Base-by-base conservation (phyloP, 306 rosid species). In the Malus sylvestris region DNA sequence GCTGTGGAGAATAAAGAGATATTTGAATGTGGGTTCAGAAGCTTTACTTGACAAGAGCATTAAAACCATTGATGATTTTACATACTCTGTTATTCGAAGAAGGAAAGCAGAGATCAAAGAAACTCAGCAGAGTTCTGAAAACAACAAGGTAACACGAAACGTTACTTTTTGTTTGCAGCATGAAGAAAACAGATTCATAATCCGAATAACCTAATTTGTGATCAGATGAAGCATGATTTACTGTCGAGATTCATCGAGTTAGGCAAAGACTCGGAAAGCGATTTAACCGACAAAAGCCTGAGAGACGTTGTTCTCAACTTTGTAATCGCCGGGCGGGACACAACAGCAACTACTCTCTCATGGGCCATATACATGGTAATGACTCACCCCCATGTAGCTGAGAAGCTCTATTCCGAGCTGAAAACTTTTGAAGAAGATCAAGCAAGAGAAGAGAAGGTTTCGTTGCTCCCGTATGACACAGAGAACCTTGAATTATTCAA, bases 241-340 rank as follows among this genome's bases (percentile, higher is more conserved):
- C 76, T 95, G 78, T 92, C 99, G 60, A 89, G 99, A 81, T 95
- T 95, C 83, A 90, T 92, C 29, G 93, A 87, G 78, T 49, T 92
- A 27, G 95, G 91, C 2, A 80, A 80, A 75, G 91, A 85, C 53
- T 79, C 78, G 51, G 91, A 76, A 66, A 81, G 57, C 75, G 83
- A 82, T 55, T 87, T 89, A 58, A 88, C 84, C 5, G 91, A 92
- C 67, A 95, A 92, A 68, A 89, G 88, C 80, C 87, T 92, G 11
- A 89, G 99, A 88, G 99, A 95, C 70, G 82, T 95, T 52, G 92
- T 95, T 25, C 84, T 92, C 73, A 95, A 92, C 85, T 92, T 95
- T 66, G 97, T 95, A 78, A 95, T 95, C n/a, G 99, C 97, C 19
- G 99, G 99, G n/a, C 78, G 96, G 5, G 99, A 92, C 81, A 95